These are phyloP conservation scores for Apostasia shenzhenica DNA, from an alignment of 106 monocot species.

Conservation along the genomic window DNA sequence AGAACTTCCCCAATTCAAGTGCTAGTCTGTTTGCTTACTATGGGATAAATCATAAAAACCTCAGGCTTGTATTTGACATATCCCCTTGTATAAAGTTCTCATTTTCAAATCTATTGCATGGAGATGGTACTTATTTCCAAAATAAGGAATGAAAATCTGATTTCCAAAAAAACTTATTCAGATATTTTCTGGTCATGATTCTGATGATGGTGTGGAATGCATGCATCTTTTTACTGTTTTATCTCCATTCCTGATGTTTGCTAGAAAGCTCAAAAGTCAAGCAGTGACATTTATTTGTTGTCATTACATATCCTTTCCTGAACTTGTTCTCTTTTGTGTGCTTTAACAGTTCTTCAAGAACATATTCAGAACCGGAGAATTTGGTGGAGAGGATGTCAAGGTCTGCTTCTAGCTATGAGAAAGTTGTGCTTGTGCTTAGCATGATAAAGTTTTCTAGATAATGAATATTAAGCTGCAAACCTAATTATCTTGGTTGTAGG, in stretches of 20 bases:
- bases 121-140: too few relatives aligned
- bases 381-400: slow-evolving; percentile 69
- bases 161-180: too few relatives aligned
- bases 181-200: neutral
- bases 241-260: neutral
- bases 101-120: too few relatives aligned
- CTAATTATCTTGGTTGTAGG: slow-evolving; percentile 20
- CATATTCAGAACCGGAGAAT: slow-evolving; percentile 36
- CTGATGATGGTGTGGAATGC: neutral
- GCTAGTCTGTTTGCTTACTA: too few relatives aligned
- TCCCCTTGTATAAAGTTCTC: too few relatives aligned
- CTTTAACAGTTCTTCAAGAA: slow-evolving; percentile 42
- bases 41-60: too few relatives aligned
- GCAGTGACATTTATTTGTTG: too few relatives aligned
- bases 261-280: too few relatives aligned
- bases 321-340: neutral
- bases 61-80: too few relatives aligned
- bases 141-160: too few relatives aligned
- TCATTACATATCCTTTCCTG: neutral
- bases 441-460: neutral
- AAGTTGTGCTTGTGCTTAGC: neutral
- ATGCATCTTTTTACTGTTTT: neutral
- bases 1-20: too few relatives aligned
- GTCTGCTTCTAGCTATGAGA: slow-evolving; percentile 17
- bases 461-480: neutral